A percentile compares a stretch with the other conserved stretches of the same genome.
Evolutionary conservation across 2,329 filamentous ascomycete species (phyloP).

Genomic region (Lasiodiplodia gonubiensis): DNA sequence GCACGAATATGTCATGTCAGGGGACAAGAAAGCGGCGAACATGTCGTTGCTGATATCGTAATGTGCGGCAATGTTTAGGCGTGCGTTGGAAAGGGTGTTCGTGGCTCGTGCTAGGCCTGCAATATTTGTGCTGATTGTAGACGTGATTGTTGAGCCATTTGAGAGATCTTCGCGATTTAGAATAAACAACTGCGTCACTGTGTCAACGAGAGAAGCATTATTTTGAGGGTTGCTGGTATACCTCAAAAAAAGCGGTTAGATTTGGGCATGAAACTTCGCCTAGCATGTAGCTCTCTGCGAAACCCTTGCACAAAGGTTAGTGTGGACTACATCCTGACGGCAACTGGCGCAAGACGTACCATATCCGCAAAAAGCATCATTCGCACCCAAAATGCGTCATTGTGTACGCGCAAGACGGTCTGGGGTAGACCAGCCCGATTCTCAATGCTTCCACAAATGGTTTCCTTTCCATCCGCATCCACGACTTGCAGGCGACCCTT

Average conservation of each 20-base stretch:
- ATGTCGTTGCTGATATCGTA: constrained; percentile 80
- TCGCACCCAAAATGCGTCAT: constrained; percentile 73
- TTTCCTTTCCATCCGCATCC: constrained; percentile 50
- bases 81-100: constrained; percentile 59
- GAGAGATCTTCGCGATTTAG: constrained; percentile 67
- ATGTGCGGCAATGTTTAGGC: constrained; percentile 72
- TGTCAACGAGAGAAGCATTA: constrained; percentile 13
- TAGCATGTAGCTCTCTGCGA: constrained; percentile 75
- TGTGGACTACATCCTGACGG: neutral
- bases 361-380: constrained; percentile 74
- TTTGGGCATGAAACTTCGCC: constrained; percentile 71
- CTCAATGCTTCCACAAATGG: constrained; percentile 47
- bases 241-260: constrained; percentile 71
- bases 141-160: constrained; percentile 68
- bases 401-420: constrained; percentile 65
- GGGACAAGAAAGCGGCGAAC: constrained; percentile 74
- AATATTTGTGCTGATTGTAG: constrained; percentile 63
- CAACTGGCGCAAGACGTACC: constrained; percentile 46
- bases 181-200: constrained; percentile 67
- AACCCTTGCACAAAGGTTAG: constrained; percentile 53
- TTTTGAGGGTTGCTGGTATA: constrained; percentile 36
- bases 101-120: constrained; percentile 57
- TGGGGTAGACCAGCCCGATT: constrained; percentile 50
- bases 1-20: constrained; percentile 80
- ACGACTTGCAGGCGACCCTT: constrained; percentile 53